A percentile compares a stretch with the other conserved stretches of the same genome.
Evolutionary conservation across 2,329 filamentous ascomycete species (phyloP).

Genomic region (Cytospora paraplurivora): DNA sequence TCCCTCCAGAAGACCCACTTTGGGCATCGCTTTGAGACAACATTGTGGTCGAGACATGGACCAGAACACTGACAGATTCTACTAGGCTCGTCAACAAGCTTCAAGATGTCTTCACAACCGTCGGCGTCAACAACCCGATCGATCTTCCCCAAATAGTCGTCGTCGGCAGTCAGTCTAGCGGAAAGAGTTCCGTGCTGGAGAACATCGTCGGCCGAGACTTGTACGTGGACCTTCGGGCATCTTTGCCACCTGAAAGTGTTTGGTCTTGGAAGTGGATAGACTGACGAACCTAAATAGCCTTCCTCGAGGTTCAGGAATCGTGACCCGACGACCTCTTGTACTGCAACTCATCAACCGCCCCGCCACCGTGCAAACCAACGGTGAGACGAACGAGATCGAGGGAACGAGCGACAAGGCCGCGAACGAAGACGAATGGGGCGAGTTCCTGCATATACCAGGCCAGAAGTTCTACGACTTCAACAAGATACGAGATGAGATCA

Average conservation of each 20-base stretch:
- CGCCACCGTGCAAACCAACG: constrained; percentile 67
- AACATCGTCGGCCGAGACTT: constrained; percentile 99
- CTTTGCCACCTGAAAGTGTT: background rate
- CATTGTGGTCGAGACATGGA: background rate
- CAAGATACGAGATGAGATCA: constrained; percentile 96
- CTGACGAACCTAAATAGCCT: constrained; percentile 58
- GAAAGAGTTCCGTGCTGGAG: constrained; percentile 98
- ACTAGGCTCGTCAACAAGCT: constrained; percentile 91
- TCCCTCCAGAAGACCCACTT: background rate
- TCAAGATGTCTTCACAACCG: constrained; percentile 98
- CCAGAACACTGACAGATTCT: constrained; percentile 32
- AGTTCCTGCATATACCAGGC: constrained; percentile 93
- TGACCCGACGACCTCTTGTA: constrained; percentile 92
- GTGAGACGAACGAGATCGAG: constrained; percentile 66
- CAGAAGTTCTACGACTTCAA: constrained; percentile 92
- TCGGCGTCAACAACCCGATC: constrained; percentile 98
- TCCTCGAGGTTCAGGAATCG: constrained; percentile 95
- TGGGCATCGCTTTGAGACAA: background rate
- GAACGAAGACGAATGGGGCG: constrained; percentile 89
- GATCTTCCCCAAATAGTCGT: constrained; percentile 98
- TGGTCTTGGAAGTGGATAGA: background rate
- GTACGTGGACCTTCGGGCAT: constrained; percentile 57
- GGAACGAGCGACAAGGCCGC: constrained; percentile 79
- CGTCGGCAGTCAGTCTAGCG: constrained; percentile 97
- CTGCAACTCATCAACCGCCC: constrained; percentile 96